Base-by-base conservation (phyloP, 176 grass and related monocot genomes). In the Avena eriantha region DNA sequence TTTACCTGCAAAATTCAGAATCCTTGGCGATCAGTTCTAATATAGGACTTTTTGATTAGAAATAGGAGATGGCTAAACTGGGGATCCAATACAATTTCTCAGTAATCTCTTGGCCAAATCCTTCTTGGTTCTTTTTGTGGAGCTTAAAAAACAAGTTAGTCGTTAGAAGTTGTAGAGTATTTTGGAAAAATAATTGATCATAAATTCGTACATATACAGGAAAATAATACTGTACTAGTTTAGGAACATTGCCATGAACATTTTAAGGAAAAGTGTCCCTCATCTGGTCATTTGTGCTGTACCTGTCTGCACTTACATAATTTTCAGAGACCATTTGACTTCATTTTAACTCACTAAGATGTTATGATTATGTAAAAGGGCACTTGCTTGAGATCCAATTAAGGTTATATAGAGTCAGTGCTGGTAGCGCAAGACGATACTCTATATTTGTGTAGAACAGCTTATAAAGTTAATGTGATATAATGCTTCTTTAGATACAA, bases 161-260 rank as follows among this genome's bases (percentile, higher is more conserved):
- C 69, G 12, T 7, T 23, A 54, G 15, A 66, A 65, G 22, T 73
- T 50, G 8, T 76, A 77, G 16, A 60, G 9, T 68, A 22, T 76
- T 76, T 51, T 76, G 16, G 14, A 31, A 70, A 35, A 36, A 60
- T 31, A 76, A 76, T 14, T 53, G 47, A 31, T 76, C 24, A 76
- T 26, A 33, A 2, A 51, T 53, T 76, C 9, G 48, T 10, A 33
- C 73, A 11, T 53, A 11, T 53, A 51, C 23, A 19, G 73, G 3
- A 53, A 53, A 50, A 53, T 31, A 76, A 21, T n/a, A 29, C 29
- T 29, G 29, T 29, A 29, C 29, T 29, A 21, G 24, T 77, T 7
- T n/a, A 67, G 68, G 14, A 81, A 90, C 21, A 36, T 57, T 81
- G 5, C 22, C 33, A 76, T 76, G 9, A 74, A 67, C 56, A 36